These are phyloP conservation scores for Echium plantagineum DNA, from an alignment of 257 asterid genomes.

Conservation along the genomic window DNA sequence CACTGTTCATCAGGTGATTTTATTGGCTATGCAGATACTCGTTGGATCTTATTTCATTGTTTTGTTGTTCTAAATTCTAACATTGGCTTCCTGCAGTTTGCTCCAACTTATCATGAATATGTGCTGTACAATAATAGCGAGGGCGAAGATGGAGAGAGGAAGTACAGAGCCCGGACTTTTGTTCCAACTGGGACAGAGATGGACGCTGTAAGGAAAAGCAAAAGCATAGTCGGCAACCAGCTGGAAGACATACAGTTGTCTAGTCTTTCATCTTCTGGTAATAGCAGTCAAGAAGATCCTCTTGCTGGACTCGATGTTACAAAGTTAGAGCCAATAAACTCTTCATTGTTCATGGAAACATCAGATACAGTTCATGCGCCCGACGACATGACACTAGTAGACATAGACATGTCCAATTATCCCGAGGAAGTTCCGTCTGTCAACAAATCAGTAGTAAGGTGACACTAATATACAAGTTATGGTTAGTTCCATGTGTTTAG, in stretches of 20 bases:
- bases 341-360: constrained; percentile 48
- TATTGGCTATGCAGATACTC: constrained; percentile 5
- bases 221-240: constrained; percentile 47
- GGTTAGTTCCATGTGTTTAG: constrained; percentile 4
- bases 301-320: constrained; percentile 15
- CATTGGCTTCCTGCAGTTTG: constrained; percentile 48
- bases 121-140: constrained; percentile 89
- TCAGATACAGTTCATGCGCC: constrained; percentile 35
- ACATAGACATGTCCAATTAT: constrained; percentile 60
- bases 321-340: constrained; percentile 47
- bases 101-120: constrained; percentile 94
- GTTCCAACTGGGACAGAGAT: constrained; percentile 95
- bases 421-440: constrained; percentile 50
- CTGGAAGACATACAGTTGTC: constrained; percentile 55
- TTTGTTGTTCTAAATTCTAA: neutral
- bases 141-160: constrained; percentile 76
- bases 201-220: constrained; percentile 82
- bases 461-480: constrained; percentile 16
- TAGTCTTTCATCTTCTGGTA: constrained; percentile 44
- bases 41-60: constrained; percentile 1
- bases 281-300: constrained; percentile 26
- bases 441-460: constrained; percentile 35
- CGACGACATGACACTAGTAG: constrained; percentile 63
- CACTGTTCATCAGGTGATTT: constrained; percentile 85
- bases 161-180: constrained; percentile 88